A percentile compares a stretch with the other conserved stretches of the same genome.
Evolutionary conservation across 2,329 filamentous ascomycete species (phyloP).

Genomic region (Pezizomycotina sp.): DNA sequence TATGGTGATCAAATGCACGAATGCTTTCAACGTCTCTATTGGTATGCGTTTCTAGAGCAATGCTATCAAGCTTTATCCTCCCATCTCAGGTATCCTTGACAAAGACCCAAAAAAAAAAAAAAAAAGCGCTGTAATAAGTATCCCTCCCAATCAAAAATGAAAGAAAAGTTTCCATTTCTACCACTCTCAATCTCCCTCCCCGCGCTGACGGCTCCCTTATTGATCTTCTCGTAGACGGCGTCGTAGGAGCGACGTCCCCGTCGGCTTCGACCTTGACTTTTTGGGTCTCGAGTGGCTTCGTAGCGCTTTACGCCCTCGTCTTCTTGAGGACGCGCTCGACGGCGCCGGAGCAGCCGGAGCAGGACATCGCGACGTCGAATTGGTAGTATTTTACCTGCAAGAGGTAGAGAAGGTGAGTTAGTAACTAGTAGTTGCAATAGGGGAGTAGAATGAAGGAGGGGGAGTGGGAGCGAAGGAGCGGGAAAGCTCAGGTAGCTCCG

Average conservation of each 20-base stretch:
- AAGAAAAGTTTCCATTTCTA: not conserved
- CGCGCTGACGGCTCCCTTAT: conserved; percentile 11
- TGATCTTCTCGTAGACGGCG: conserved; percentile 17
- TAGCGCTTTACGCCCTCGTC: conserved; percentile 38
- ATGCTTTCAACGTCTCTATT: not conserved
- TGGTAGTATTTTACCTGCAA: conserved; percentile 96
- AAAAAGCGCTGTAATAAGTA: not conserved
- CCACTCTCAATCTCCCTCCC: conserved; percentile 1
- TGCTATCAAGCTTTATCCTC: not conserved
- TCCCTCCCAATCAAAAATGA: not conserved
- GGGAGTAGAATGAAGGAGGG: too few species aligned
- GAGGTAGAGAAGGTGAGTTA: too few species aligned
- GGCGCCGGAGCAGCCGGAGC: conserved; percentile 88
- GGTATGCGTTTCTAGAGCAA: not conserved
- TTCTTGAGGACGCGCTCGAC: conserved; percentile 84
- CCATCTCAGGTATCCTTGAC: too few species aligned
- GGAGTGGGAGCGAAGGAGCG: too few species aligned
- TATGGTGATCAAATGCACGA: conserved; percentile 1
- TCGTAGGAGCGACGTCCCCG: conserved; percentile 7
- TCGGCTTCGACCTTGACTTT: conserved; percentile 61
- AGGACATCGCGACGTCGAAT: conserved; percentile 88
- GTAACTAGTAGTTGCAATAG: too few species aligned
- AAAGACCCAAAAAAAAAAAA: not conserved
- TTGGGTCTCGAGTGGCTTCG: conserved; percentile 60
- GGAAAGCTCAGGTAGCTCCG: too few species aligned